Percentiles rank a stretch among this genome's conserved stretches.
These are phyloP conservation scores for Verticillium zaregamsianum DNA, from an alignment of 2,329 filamentous ascomycete genomes.

Conservation along the genomic window DNA sequence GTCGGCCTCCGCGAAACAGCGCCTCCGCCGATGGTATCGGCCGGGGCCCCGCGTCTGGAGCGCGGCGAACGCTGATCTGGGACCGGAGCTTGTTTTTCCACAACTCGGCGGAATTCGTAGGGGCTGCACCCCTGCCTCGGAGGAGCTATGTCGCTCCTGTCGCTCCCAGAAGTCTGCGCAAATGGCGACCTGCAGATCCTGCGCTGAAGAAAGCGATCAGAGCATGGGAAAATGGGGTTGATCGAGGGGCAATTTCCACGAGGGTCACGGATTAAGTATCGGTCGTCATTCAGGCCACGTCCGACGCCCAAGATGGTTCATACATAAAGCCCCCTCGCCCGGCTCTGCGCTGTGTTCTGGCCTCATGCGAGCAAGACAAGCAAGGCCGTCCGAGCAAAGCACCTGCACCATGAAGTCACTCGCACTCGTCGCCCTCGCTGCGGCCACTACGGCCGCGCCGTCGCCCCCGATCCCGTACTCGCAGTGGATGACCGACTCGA, in stretches of 20 bases:
- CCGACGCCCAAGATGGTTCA: background rate
- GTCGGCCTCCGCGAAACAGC: background rate
- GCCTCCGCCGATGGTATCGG: background rate
- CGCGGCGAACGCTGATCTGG: background rate
- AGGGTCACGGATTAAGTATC: background rate
- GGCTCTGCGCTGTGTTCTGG: background rate
- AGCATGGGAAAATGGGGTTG: no score
- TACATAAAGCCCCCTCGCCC: background rate
- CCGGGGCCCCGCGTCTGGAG: background rate
- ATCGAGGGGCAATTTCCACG: background rate
- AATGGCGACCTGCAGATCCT: background rate
- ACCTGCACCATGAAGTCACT: background rate
- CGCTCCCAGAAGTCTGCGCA: background rate
- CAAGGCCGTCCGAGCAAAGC: background rate
- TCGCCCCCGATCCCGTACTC: slow-evolving; percentile 19
- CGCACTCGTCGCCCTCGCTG: background rate
- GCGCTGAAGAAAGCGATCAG: background rate
- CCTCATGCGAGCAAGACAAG: background rate
- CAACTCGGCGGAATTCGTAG: background rate
- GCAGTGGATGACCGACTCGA: slow-evolving; percentile 40
- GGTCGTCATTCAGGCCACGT: background rate
- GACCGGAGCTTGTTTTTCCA: background rate
- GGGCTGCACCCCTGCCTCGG: background rate
- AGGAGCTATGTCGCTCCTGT: background rate
- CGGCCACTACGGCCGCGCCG: background rate